Evolutionary conservation across 2,329 filamentous ascomycete genomes (phyloP), one percentile per base, ranked within the genome.

Genomic region (Colletotrichum abscissum): DNA sequence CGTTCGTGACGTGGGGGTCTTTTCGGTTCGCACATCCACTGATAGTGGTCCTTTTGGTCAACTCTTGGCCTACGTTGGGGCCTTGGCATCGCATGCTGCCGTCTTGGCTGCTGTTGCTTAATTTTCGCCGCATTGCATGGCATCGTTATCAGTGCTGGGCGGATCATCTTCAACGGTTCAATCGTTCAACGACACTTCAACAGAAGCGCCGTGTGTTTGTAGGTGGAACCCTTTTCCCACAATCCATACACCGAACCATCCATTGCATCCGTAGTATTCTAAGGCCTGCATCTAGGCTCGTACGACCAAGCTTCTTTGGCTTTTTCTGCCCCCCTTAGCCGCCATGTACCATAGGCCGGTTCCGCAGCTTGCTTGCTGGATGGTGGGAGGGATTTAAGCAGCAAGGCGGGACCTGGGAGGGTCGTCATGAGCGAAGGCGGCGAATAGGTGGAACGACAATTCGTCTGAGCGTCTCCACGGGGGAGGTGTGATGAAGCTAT

Each of bases 81-180:
- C 49, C 70, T 73, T 73, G 70, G 70, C 69, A 69, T 46, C 58
- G 65, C 59, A 22, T 26, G 52, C 70, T 73, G 67, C 70, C 70
- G 70, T 30, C 70, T 73, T 73, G 70, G 70, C 70, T 52, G 46
- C 52, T 49, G 63, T 73, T 49, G 70, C 70, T 73, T 73, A 33
- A 24, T 73, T 73, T 70, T 70, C 70, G 70, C 70, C 70, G 67
- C 70, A 73, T 62, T 70, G 54, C 70, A 73, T 73, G 70, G 70
- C 70, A 22, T 56, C 24, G 24, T 26, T 12, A 49, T 33, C 56
- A 56, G 56, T 71, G 69, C 56, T 62, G 24, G 30, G 11, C 16
- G 49, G 30, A 8, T 19, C 52, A 56, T 30, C 49, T 38, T 28
- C 26, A 38, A 12, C 26, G 16, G 24, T 62, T 62, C 60, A 57